Percentiles rank a stretch among this genome's conserved stretches.
These are phyloP conservation scores for Mediolabrus comicus DNA, from an alignment of 108 stramenopile species.

Conservation along the genomic window DNA sequence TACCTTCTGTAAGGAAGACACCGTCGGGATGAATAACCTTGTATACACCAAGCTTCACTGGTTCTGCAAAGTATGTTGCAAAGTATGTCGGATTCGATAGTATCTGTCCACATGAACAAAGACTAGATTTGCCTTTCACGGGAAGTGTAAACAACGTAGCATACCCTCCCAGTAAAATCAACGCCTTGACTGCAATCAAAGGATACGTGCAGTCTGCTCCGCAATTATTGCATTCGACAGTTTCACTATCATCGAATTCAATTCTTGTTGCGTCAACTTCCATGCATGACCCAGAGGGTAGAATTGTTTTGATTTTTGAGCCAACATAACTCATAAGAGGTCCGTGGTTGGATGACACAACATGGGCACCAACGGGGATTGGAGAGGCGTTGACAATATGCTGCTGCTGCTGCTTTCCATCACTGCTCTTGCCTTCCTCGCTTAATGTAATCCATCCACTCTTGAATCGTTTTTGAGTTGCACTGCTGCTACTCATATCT, in stretches of 20 bases:
- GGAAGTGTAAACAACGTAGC: not conserved
- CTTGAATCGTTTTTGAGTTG: conserved; percentile 23
- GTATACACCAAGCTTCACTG: conserved; percentile 13
- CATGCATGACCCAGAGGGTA: conserved; percentile 21
- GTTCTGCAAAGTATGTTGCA: conserved; percentile 18
- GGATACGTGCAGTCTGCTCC: conserved; percentile 10
- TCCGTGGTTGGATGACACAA: conserved; percentile 1
- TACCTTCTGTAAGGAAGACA: conserved; percentile 5
- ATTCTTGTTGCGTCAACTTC: conserved; percentile 39
- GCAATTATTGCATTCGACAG: conserved; percentile 1
- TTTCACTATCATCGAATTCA: conserved; percentile 23
- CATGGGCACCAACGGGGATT: conserved; percentile 29
- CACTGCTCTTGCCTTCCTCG: conserved; percentile 1
- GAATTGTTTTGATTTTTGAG: conserved; percentile 22
- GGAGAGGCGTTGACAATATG: not conserved
- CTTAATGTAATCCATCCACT: conserved; percentile 37
- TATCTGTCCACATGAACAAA: conserved; percentile 8
- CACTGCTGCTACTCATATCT: not conserved
- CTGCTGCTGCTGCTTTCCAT: not conserved
- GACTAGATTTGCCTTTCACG: not conserved
- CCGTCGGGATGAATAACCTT: conserved; percentile 7
- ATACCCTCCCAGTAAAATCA: conserved; percentile 31
- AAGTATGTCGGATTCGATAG: not conserved
- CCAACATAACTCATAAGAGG: not conserved
- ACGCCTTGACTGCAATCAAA: conserved; percentile 20